Conservation (phyloP, 352 stramenopile genomes). For the Aphanomyces cochlioides region DNA sequence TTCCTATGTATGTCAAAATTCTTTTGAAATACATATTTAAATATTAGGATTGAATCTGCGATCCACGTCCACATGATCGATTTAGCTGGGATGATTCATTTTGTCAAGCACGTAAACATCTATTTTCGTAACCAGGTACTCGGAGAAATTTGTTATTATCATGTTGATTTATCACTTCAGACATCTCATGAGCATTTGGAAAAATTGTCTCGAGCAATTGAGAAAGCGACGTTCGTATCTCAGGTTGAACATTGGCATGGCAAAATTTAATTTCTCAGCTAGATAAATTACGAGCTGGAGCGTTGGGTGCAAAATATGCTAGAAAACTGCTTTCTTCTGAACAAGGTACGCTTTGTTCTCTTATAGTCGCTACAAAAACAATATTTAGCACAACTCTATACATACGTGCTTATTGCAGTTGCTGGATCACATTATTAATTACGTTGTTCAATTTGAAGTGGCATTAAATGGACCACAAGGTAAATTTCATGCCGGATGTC, state of each 20-base stretch:
- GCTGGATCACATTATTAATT: conserved; percentile 71
- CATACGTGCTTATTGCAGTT: conserved; percentile 65
- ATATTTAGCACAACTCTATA: conserved; percentile 49
- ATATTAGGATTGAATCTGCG: conserved; percentile 34
- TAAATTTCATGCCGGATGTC: not conserved
- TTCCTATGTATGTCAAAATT: conserved; percentile 7
- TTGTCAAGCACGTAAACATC: conserved; percentile 57
- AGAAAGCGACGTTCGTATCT: conserved; percentile 32
- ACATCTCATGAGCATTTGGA: conserved; percentile 35
- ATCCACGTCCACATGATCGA: conserved; percentile 47
- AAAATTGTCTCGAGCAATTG: conserved; percentile 30
- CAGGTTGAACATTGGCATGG: conserved; percentile 10
- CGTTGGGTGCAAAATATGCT: conserved; percentile 58
- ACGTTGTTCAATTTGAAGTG: conserved; percentile 50
- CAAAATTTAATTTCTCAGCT: not conserved
- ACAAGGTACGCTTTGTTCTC: conserved; percentile 48
- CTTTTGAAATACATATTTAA: conserved; percentile 20
- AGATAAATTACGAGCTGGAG: conserved; percentile 65
- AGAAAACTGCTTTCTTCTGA: conserved; percentile 63
- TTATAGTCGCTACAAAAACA: not conserved
- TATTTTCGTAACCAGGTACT: conserved; percentile 67
- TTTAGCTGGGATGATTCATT: conserved; percentile 72
- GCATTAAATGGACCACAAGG: conserved; percentile 37
- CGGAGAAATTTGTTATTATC: not conserved
- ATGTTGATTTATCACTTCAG: conserved; percentile 21